Conservation (phyloP, 2,329 filamentous ascomycete genomes). For the Myriosclerotinia duriaeana region DNA sequence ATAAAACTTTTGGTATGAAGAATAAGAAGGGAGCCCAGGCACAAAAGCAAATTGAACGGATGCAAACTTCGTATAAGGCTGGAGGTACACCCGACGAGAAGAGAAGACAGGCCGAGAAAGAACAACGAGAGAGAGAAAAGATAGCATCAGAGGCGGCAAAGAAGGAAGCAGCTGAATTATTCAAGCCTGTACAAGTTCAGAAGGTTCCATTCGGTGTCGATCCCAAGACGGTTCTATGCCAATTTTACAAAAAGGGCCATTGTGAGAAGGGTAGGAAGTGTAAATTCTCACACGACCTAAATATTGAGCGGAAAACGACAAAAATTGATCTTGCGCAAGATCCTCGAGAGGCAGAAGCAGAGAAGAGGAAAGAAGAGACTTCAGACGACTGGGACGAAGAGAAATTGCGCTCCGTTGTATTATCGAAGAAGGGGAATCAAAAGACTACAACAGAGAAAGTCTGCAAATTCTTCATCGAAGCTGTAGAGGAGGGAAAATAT, state of each 20-base stretch:
- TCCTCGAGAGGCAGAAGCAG: constrained; percentile 68
- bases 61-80: constrained; percentile 69
- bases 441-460: constrained; percentile 95
- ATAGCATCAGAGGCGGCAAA: constrained; percentile 82
- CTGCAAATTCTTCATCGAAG: constrained; percentile 97
- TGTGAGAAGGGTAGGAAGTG: constrained; percentile 98
- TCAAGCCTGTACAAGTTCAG: constrained; percentile 91
- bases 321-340: constrained; percentile 94
- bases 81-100: constrained; percentile 87
- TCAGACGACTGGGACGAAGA: constrained; percentile 98
- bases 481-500: constrained; percentile 97
- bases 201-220: constrained; percentile 98
- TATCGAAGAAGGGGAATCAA: constrained; percentile 97
- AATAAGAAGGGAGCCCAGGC: constrained; percentile 96
- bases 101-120: constrained; percentile 68
- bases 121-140: constrained; percentile 80
- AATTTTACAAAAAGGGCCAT: constrained; percentile 95
- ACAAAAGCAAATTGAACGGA: constrained; percentile 85
- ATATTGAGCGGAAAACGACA: constrained; percentile 84
- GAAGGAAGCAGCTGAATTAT: constrained; percentile 74
- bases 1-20: constrained; percentile 99
- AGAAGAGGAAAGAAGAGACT: constrained; percentile 83
- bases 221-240: constrained; percentile 93
- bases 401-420: constrained; percentile 83
- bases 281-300: constrained; percentile 93